Conservation (phyloP, 108 stramenopile genomes). For the Cyclostephanos tholiformis region DNA sequence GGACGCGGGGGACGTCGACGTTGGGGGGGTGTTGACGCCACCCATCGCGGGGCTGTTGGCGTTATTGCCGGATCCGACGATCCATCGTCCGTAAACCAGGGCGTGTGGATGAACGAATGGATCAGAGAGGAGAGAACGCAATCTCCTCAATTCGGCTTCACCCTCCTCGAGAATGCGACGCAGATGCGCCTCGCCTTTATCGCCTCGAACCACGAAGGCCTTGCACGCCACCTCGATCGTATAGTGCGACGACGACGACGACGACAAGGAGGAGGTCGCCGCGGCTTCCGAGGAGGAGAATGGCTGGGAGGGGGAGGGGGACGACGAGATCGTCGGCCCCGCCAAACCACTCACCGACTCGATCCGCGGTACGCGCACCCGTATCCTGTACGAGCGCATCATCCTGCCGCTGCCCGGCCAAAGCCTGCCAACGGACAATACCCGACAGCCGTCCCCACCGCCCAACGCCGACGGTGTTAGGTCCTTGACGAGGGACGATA, state of each 20-base stretch:
- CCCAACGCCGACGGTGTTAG: constrained; percentile 26
- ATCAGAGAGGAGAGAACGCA: constrained; percentile 43
- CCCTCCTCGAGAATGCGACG: constrained; percentile 35
- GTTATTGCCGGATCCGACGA: constrained; percentile 6
- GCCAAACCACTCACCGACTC: constrained; percentile 23
- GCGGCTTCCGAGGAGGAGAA: background rate
- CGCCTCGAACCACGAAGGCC: constrained; percentile 42
- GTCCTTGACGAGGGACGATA: constrained; percentile 36
- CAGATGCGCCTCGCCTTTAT: constrained; percentile 28
- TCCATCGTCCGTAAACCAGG: constrained; percentile 46
- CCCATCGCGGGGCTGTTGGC: background rate
- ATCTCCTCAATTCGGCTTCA: constrained; percentile 47
- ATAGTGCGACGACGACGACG: constrained; percentile 11
- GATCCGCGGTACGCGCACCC: constrained; percentile 51
- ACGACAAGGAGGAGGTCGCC: background rate
- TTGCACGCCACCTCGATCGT: constrained; percentile 46
- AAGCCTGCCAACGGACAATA: constrained; percentile 25
- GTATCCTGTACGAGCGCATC: constrained; percentile 76
- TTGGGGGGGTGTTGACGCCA: background rate
- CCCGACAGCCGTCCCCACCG: constrained; percentile 12
- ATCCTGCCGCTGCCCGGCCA: constrained; percentile 79
- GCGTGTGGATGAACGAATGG: constrained; percentile 42
- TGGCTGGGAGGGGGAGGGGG: background rate
- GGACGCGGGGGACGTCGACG: background rate
- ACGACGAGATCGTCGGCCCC: constrained; percentile 33